phyloP scores from a whole-genome alignment of 2,329 filamentous ascomycete genomes.

The Fusarium haematococcum region DNA sequence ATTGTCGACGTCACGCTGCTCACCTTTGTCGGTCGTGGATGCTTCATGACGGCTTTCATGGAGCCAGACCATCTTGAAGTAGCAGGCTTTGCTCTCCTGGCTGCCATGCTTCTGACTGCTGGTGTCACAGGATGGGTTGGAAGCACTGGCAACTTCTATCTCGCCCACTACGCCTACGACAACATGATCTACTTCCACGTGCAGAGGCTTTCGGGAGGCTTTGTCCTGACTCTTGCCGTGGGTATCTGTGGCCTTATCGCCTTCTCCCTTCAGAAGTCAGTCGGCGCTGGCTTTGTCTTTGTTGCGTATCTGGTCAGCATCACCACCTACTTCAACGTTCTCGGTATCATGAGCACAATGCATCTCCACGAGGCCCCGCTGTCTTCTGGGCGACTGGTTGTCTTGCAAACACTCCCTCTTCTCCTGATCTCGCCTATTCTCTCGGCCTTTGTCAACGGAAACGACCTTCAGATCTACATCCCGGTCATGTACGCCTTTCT shows the following conservation, averaged over 20 bases:
- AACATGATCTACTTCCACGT: slow-evolving; percentile 38
- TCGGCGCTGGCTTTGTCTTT: slow-evolving; percentile 27
- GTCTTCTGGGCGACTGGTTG: slow-evolving; percentile 16
- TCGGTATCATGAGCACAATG: slow-evolving; percentile 36
- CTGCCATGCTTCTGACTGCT: slow-evolving; percentile 27
- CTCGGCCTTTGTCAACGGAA: slow-evolving; percentile 28
- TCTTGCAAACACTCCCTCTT: slow-evolving; percentile 26
- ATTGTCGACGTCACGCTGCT: slow-evolving; percentile 30
- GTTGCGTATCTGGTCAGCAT: slow-evolving; percentile 26
- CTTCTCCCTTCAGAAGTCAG: slow-evolving; percentile 21
- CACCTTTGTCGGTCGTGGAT: slow-evolving; percentile 31
- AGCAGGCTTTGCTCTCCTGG: slow-evolving; percentile 29
- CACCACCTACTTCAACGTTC: slow-evolving; percentile 33
- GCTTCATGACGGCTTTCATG: slow-evolving; percentile 37
- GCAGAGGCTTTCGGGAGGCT: slow-evolving; percentile 30
- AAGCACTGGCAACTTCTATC: slow-evolving; percentile 30
- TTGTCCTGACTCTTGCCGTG: slow-evolving; percentile 18
- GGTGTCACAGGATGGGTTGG: slow-evolving; percentile 37
- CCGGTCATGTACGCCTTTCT: slow-evolving; percentile 31
- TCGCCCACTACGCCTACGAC: slow-evolving; percentile 35
- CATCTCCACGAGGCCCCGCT: slow-evolving; percentile 27
- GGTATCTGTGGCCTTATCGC: slow-evolving; percentile 19
- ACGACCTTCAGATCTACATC: slow-evolving; percentile 30
- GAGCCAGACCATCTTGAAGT: slow-evolving; percentile 16
- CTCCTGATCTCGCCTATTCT: slow-evolving; percentile 28